Evolutionary conservation across 2,329 filamentous ascomycete species (phyloP), one percentile per base, ranked within the genome.

Genomic region (Penicillium psychrosexuale): DNA sequence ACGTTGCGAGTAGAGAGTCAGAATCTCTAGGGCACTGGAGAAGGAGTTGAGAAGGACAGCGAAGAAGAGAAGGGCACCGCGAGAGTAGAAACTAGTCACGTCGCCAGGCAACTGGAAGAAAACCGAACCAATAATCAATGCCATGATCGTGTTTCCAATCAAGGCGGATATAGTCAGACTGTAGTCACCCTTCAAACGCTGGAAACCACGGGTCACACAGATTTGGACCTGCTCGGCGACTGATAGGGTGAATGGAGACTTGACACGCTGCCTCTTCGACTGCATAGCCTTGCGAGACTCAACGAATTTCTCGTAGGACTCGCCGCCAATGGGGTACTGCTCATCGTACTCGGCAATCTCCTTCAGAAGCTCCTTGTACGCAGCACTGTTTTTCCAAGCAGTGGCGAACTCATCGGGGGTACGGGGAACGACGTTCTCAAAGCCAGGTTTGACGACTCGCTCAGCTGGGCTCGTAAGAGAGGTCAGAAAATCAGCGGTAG

Each of bases 21-120:
- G 44, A 33, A 65, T 65, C 52, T 94, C 90, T 37, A 94, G 81
- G 53, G 88, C 88, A 69, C 85, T 88, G 58, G 86, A 82, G 67
- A 95, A 94, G 44, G 90, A 90, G 72, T 94, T 95, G 78, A 94
- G 86, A 57, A 96, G 78, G 66, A 91, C 86, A 62, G 90, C 89
- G 69, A 96, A 94, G 83, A 96, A 96, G 49, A 96, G 78, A 24
- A 96, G 80, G 42, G 89, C 86, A 61, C 88, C 89, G 58, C 91
- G 85, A 65, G 84, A 82, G 77, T 86, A 95, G 78, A 96, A 95
- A 66, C 86, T 90, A 17, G 72, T 67, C 0, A 89, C 88, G n/a
- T 78, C 80, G 0, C 79, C 67, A 28, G 82, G 71, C 36, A 95
- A 75, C 70, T 95, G 88, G 78, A 83, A 96, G 75, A 94, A 96